These are phyloP conservation scores for Monosporascus ibericus DNA, from an alignment of 2,329 filamentous ascomycete species.

Conservation along the genomic window DNA sequence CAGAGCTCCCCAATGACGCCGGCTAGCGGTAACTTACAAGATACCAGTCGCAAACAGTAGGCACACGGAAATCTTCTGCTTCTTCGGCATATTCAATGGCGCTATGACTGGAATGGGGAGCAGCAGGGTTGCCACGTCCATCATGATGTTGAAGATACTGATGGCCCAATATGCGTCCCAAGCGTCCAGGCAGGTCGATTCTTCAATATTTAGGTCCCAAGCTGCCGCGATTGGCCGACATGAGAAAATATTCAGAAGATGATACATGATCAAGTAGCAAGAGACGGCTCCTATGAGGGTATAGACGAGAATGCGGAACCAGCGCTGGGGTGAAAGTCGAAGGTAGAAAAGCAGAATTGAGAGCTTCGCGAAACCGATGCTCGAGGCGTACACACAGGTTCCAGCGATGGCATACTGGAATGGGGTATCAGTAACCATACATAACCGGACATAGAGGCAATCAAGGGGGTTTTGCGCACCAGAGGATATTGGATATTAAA, in stretches of 20 bases:
- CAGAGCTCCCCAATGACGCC: no score
- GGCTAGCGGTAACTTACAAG: neutral
- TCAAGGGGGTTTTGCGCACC: neutral
- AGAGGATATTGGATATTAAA: neutral
- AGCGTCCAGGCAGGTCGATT: neutral
- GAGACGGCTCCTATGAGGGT: neutral
- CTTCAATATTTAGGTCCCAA: slow-evolving; percentile 1
- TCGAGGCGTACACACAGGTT: slow-evolving; percentile 1
- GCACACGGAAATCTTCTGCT: neutral
- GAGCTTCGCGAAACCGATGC: slow-evolving; percentile 2
- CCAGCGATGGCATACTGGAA: slow-evolving; percentile 1
- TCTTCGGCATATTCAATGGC: neutral
- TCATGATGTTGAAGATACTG: slow-evolving; percentile 2
- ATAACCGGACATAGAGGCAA: neutral
- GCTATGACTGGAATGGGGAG: slow-evolving; percentile 1
- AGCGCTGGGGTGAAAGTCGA: slow-evolving; percentile 1
- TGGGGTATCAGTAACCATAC: neutral
- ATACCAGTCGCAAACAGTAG: slow-evolving; percentile 1
- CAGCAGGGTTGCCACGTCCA: slow-evolving; percentile 1
- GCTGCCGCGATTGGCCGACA: neutral
- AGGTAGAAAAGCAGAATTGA: slow-evolving; percentile 5
- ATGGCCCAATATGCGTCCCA: neutral
- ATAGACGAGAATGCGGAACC: slow-evolving; percentile 1
- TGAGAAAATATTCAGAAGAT: slow-evolving; percentile 1
- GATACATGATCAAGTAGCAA: neutral